Base-by-base conservation (phyloP, 116 monocot genomes). In the Thalassia testudinum region DNA sequence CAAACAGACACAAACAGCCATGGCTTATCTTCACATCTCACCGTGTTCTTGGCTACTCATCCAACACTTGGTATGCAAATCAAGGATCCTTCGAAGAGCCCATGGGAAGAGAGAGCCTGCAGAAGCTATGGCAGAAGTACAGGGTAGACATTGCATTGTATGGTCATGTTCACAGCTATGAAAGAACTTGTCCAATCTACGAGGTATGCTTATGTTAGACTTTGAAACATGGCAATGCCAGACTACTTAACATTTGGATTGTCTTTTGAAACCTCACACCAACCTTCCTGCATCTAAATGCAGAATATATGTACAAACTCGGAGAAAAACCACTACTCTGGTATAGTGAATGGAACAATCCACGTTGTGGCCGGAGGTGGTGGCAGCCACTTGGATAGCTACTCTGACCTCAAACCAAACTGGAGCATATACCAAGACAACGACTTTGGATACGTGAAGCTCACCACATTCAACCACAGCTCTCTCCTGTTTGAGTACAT, bases 11-110 rank as follows among this genome's bases (percentile, higher is more conserved):
- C 55, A 71, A 87, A 26, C 82, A 78, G 24, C 87, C 87, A 17
- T 87, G 87, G 87, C 47, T 87, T 38, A 78, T 87, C 17, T 87
- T 87, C 66, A 66, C 63, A 0, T 82, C 30, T 34, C 30, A 34
- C 10, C 82, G 87, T 27, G 87, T 87, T 15, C 78, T 87, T 16
- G 87, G 87, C 8, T 82, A 87, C 63, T 87, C 87, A 1, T 87
- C 87, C 5, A 54, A 53, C 16, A 42, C 1, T 13, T 72, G 2
- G 19, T 87, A 87, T 13, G 87, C 62, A 0, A 15, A 27, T 0
- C 75, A 78, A 44, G 87, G 82, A 1, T 63, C 81, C 4, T 87
- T 81, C 47, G 82, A 58, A n/a, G 82, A 78, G 53, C 87, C 87
- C 2, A 87, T 82, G 82, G 78, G 75, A 54, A 66, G 87, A 26